phyloP scores from a whole-genome alignment of 1,139 yeast species.

The Ashbya aceris region DNA sequence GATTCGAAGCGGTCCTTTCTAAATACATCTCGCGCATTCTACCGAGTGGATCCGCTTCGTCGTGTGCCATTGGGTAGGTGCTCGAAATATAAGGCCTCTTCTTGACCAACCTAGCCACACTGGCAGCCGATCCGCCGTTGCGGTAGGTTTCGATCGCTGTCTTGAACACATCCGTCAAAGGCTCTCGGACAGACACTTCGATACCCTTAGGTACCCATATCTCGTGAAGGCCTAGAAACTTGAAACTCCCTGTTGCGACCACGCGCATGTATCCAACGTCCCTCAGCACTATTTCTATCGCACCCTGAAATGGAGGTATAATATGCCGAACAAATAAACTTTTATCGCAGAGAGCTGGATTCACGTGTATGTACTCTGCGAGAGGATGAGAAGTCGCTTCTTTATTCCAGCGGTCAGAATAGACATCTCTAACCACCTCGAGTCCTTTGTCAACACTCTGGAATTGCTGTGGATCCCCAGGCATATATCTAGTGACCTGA shows the following conservation, averaged over 20 bases:
- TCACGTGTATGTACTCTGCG: conserved; percentile 31
- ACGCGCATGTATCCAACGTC: conserved; percentile 61
- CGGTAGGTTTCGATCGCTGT: conserved; percentile 8
- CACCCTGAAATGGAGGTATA: conserved; percentile 62
- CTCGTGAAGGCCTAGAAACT: conserved; percentile 33
- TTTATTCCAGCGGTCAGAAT: conserved; percentile 6
- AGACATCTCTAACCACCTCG: conserved; percentile 24
- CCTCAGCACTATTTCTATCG: conserved; percentile 57
- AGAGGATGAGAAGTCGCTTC: conserved; percentile 20
- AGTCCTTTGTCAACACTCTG: conserved; percentile 25
- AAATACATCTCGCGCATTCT: conserved; percentile 22
- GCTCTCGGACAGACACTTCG: conserved; percentile 35
- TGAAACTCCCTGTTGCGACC: conserved; percentile 51
- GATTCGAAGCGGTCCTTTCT: conserved; percentile 18
- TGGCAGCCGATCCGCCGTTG: conserved; percentile 7
- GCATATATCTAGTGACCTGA: conserved; percentile 29
- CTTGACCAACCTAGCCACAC: conserved; percentile 13
- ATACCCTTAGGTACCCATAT: conserved; percentile 44
- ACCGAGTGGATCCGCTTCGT: conserved; percentile 15
- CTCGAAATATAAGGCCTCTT: conserved; percentile 22
- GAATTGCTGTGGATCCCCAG: conserved; percentile 26
- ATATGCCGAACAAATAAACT: conserved; percentile 36
- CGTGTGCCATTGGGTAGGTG: conserved; percentile 20
- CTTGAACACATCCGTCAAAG: conserved; percentile 19
- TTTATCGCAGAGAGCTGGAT: conserved; percentile 28